Base-by-base conservation (phyloP, 73 alveolate genomes). In the Tetrahymena malaccensis region DNA sequence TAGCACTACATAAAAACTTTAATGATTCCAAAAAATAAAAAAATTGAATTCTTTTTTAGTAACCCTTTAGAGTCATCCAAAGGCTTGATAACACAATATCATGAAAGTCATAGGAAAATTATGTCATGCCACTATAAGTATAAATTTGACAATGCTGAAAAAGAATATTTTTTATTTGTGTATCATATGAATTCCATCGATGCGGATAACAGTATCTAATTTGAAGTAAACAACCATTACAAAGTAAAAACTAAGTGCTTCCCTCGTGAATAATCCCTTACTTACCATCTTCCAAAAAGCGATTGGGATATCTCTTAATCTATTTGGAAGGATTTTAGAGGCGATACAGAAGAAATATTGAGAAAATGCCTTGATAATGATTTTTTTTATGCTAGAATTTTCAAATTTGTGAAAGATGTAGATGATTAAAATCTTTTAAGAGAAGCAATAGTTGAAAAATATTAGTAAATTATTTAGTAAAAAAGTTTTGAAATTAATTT, bases 361-460 rank as follows among this genome's bases (percentile, higher is more conserved):
- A 93, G 97, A 31, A 96, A 96, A 89, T 98, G 99, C 96, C 98
- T 98, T 58, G 99, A 98, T 40, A 84, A 94, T 40, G 99, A 98
- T 85, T 98, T 98, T 97, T 93, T 94, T 1, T 84, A 94, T 43
- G 95, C 98, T 1, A 98, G 96, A 96, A 93, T 96, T n/a, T 55
- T 35, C 57, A 93, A 85, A 37, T 57, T 96, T 21, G 93, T 96
- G 12, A 95, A 96, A 55, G 96, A 95, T 35, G 95, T 84, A 1
- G 85, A 85, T 35, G 95, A 85, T 31, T 50, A 35, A 40, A 93
- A 95, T 95, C 85, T 37, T 15, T 58, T 93, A 19, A 96, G 94
- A 84, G 98, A 96, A 83, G 34, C 84, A 9, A n/a, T 95, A 43
- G 34, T 94, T 43, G 97, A 95, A 35, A 70, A 50, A 84, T 95